phyloP scores from a whole-genome alignment of 2,329 filamentous ascomycete genomes.

The Sphaerulina musiva region DNA sequence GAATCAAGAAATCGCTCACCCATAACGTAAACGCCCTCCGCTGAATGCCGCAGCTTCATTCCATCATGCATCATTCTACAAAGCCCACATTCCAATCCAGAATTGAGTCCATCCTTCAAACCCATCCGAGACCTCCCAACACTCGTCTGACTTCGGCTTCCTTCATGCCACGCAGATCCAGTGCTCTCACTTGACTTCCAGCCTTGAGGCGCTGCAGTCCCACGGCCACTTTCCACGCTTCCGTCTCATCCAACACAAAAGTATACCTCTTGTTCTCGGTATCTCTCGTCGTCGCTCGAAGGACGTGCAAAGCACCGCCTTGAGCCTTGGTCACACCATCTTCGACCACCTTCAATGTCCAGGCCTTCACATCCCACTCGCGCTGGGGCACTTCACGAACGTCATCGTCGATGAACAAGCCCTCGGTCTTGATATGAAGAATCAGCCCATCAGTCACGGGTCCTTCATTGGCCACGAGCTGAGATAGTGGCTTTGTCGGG shows the following conservation, averaged over 20 bases:
- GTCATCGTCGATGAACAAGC: constrained; percentile 95
- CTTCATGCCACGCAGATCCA: constrained; percentile 50
- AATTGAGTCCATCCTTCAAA: constrained; percentile 16
- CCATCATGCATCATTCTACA: background rate
- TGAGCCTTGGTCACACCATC: constrained; percentile 37
- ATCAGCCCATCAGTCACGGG: constrained; percentile 88
- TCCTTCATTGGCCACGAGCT: constrained; percentile 76
- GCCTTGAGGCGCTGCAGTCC: constrained; percentile 52
- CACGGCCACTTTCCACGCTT: constrained; percentile 57
- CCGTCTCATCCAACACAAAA: constrained; percentile 53
- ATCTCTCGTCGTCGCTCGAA: constrained; percentile 54
- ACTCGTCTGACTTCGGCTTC: constrained; percentile 38
- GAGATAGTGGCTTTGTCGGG: constrained; percentile 79
- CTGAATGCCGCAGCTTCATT: background rate
- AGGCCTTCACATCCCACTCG: constrained; percentile 98
- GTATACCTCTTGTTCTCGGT: constrained; percentile 56
- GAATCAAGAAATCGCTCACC: background rate
- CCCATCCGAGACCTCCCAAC: constrained; percentile 32
- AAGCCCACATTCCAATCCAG: background rate
- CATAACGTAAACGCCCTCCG: background rate
- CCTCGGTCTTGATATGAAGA: constrained; percentile 85
- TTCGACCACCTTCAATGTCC: constrained; percentile 91
- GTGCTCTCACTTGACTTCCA: constrained; percentile 49
- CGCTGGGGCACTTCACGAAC: constrained; percentile 83
- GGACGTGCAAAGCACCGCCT: constrained; percentile 45